Percentiles rank a stretch among this genome's conserved stretches.
These are phyloP conservation scores for Trametes maxima DNA, from an alignment of 768 basidiomycete species.

Conservation along the genomic window DNA sequence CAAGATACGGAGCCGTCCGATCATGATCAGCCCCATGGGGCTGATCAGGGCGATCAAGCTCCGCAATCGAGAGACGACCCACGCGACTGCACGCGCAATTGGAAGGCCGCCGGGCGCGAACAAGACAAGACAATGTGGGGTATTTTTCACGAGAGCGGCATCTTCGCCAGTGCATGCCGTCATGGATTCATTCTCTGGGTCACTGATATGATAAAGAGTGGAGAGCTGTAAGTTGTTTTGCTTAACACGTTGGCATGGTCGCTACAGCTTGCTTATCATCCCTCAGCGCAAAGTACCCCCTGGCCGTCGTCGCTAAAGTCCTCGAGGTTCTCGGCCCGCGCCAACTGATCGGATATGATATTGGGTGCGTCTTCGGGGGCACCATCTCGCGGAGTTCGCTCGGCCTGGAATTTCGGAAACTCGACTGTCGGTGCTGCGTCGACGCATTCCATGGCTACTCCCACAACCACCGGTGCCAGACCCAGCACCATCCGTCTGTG, in stretches of 20 bases:
- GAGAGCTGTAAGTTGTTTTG: constrained; percentile 25
- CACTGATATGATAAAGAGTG: constrained; percentile 23
- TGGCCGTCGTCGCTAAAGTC: background rate
- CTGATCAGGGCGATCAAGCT: constrained; percentile 15
- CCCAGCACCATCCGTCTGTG: constrained; percentile 33
- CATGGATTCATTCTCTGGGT: constrained; percentile 28
- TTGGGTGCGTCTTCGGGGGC: constrained; percentile 22
- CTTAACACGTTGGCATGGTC: background rate
- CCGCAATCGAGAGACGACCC: constrained; percentile 1
- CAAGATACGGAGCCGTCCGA: background rate
- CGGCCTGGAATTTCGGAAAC: background rate
- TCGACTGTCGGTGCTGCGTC: constrained; percentile 14
- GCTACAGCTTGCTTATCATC: background rate
- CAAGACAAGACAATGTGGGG: constrained; percentile 38
- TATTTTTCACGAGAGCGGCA: constrained; percentile 39
- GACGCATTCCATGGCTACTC: constrained; percentile 40
- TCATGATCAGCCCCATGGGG: constrained; percentile 21
- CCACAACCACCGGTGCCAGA: constrained; percentile 39
- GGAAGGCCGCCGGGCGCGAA: constrained; percentile 36
- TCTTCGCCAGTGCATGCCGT: constrained; percentile 34
- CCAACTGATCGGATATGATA: constrained; percentile 14
- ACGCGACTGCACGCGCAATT: constrained; percentile 38
- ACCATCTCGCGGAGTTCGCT: constrained; percentile 18
- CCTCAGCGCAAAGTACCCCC: constrained; percentile 16
- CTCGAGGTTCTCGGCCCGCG: background rate